phyloP scores from a whole-genome alignment of 2,329 filamentous ascomycete species.

The Orbilia brochopaga region DNA sequence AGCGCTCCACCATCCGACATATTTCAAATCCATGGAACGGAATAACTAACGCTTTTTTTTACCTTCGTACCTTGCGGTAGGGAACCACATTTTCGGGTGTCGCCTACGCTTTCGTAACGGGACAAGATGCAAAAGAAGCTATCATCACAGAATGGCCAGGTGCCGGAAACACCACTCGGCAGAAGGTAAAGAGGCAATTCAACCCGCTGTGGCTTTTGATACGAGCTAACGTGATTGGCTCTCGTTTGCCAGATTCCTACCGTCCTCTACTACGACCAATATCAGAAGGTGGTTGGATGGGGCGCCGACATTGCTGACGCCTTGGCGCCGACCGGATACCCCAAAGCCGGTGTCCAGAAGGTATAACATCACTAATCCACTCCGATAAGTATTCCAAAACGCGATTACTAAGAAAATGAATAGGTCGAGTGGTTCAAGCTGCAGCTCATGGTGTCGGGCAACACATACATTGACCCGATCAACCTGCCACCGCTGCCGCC shows the following conservation, averaged over 20 bases:
- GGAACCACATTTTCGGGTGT: constrained; percentile 98
- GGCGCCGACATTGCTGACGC: constrained; percentile 97
- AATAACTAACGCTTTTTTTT: constrained; percentile 7
- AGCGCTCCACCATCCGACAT: background rate
- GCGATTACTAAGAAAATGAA: constrained; percentile 17
- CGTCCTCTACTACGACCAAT: constrained; percentile 99
- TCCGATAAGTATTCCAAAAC: background rate
- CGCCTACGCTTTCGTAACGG: constrained; percentile 89
- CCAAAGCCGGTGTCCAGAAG: constrained; percentile 96
- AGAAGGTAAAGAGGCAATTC: constrained; percentile 71
- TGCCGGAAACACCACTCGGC: constrained; percentile 95
- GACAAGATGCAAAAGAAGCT: constrained; percentile 96
- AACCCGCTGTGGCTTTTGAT: constrained; percentile 27
- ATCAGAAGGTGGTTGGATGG: constrained; percentile 99
- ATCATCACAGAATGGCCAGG: constrained; percentile 99
- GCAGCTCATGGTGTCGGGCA: constrained; percentile 96
- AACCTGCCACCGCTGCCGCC: constrained; percentile 96
- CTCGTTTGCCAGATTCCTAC: constrained; percentile 77
- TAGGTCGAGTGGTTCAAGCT: constrained; percentile 96
- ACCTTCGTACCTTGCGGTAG: constrained; percentile 62
- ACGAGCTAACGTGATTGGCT: constrained; percentile 19
- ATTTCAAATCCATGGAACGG: constrained; percentile 29
- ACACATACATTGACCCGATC: constrained; percentile 99
- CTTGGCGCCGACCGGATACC: constrained; percentile 93
- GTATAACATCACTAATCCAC: constrained; percentile 57